phyloP scores from a whole-genome alignment of 2,329 filamentous ascomycete species.

The Alternaria brassicae region DNA sequence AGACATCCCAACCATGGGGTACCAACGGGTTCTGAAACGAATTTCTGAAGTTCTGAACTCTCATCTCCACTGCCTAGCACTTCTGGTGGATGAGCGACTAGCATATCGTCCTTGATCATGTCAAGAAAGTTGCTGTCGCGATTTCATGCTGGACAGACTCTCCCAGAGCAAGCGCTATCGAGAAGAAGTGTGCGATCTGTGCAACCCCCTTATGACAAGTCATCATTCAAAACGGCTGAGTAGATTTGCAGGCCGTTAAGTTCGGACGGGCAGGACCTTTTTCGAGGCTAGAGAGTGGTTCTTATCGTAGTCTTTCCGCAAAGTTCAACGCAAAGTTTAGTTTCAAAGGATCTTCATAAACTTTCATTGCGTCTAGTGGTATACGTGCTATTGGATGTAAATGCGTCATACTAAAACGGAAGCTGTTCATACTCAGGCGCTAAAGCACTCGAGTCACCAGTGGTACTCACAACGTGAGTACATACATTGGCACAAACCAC shows the following conservation, averaged over 20 bases:
- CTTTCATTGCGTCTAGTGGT: slow-evolving; percentile 11
- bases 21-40: not conserved
- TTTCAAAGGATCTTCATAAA: not conserved
- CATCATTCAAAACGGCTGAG: not conserved
- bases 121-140: not conserved
- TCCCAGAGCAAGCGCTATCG: not conserved
- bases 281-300: not conserved
- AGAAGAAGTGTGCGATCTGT: not conserved
- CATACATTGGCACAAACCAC: not conserved
- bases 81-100: not conserved
- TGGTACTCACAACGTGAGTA: not conserved
- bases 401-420: not conserved
- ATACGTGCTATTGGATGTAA: slow-evolving; percentile 4
- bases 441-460: not conserved
- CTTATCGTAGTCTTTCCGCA: not conserved
- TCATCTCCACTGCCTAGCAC: not conserved
- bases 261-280: slow-evolving; percentile 2
- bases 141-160: not conserved
- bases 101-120: slow-evolving; percentile 5
- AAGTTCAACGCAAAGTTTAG: not conserved
- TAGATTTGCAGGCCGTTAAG: not conserved
- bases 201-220: not conserved
- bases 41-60: not conserved
- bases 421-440: not conserved
- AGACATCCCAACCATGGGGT: not conserved